These are phyloP conservation scores for Cydonia oblonga DNA, from an alignment of 331 rosid species.

Conservation along the genomic window DNA sequence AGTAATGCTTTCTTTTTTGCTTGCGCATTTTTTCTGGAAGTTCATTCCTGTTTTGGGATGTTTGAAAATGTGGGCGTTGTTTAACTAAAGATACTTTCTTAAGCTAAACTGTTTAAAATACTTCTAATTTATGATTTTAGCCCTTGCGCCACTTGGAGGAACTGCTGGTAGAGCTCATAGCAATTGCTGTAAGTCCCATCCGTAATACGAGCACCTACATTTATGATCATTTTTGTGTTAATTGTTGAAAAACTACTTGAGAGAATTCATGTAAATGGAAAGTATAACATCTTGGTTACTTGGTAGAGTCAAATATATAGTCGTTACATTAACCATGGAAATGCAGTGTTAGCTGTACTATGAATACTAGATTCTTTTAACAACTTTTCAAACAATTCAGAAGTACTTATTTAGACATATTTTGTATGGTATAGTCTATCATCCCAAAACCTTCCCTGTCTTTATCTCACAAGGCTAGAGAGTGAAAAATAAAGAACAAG, in stretches of 20 bases:
- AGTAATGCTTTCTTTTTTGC: slow-evolving; percentile 14
- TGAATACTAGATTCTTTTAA: background rate
- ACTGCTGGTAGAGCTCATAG: slow-evolving; percentile 80
- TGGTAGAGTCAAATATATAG: background rate
- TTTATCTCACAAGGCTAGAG: background rate
- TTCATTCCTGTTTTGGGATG: background rate
- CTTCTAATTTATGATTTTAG: slow-evolving; percentile 20
- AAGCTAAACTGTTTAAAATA: background rate
- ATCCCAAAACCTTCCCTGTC: background rate
- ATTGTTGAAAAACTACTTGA: background rate
- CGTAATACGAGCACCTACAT: background rate
- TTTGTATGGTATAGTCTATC: background rate
- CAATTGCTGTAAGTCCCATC: slow-evolving; percentile 72
- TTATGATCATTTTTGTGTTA: background rate
- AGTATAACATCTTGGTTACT: background rate
- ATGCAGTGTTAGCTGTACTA: background rate
- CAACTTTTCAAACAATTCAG: background rate
- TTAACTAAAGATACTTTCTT: background rate
- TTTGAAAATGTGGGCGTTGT: background rate
- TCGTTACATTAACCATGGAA: background rate
- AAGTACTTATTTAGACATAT: background rate
- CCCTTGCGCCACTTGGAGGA: slow-evolving; percentile 89
- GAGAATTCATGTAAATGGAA: background rate
- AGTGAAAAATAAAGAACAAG: background rate
- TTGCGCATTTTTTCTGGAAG: background rate